These are phyloP conservation scores for Penicillium paradoxum DNA, from an alignment of 495 filamentous ascomycete genomes.

Conservation along the genomic window DNA sequence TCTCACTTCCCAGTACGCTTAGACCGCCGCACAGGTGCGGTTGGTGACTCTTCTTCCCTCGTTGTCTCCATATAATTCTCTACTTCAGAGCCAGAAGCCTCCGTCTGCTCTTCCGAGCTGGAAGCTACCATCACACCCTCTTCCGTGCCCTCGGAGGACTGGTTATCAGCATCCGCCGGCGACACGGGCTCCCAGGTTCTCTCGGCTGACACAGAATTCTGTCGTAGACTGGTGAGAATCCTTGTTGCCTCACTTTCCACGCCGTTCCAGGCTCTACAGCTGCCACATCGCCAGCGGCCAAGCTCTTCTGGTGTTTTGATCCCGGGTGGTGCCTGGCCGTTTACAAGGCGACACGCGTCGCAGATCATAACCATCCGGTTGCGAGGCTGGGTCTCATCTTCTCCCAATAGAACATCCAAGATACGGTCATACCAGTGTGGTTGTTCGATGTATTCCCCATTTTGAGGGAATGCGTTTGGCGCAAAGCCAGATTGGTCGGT, in stretches of 20 bases:
- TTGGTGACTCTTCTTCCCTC: constrained; percentile 9
- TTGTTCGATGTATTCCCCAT: constrained; percentile 41
- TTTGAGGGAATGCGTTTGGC: constrained; percentile 54
- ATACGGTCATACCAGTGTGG: constrained; percentile 91
- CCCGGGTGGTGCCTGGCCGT: constrained; percentile 92
- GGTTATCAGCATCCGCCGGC: constrained; percentile 13
- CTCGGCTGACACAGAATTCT: constrained; percentile 14
- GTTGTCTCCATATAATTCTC: constrained; percentile 3
- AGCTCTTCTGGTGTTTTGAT: constrained; percentile 71
- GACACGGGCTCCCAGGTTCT: constrained; percentile 22
- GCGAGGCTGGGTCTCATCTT: constrained; percentile 89
- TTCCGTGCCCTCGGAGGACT: constrained; percentile 17
- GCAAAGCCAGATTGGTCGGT: constrained; percentile 50
- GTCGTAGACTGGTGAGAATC: constrained; percentile 42
- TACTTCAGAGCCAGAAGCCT: constrained; percentile 13
- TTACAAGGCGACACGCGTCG: constrained; percentile 75
- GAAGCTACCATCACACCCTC: constrained; percentile 27
- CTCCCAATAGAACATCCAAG: constrained; percentile 84
- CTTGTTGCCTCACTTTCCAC: constrained; percentile 67
- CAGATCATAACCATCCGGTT: constrained; percentile 92
- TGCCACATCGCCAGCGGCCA: constrained; percentile 83
- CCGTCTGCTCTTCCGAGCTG: constrained; percentile 25
- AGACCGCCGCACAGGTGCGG: constrained; percentile 19
- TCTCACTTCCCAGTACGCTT: constrained; percentile 20
- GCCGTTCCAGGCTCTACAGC: constrained; percentile 81